Conservation (phyloP, 176 grass and related monocot species). For the Oryza glumipatula region DNA sequence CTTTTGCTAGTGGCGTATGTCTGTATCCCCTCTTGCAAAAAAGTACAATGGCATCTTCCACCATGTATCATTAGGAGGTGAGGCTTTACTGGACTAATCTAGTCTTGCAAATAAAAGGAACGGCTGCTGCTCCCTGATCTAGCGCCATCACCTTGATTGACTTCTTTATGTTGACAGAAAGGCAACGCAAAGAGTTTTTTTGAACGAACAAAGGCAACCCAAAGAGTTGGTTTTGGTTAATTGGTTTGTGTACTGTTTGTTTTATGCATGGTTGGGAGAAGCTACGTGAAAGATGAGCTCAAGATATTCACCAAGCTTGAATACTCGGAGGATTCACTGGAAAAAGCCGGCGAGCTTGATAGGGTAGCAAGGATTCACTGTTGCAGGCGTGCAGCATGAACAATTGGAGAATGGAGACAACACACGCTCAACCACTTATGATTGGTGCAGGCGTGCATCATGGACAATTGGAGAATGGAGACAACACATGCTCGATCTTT, state of each 20-base stretch:
- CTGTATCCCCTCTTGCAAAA: conserved; percentile 15
- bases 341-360: too few species aligned
- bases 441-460: too few species aligned
- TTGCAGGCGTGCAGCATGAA: too few species aligned
- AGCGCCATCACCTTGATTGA: neutral
- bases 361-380: too few species aligned
- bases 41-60: conserved; percentile 8
- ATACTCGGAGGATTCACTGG: too few species aligned
- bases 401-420: too few species aligned
- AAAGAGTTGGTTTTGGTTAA: neutral
- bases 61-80: conserved; percentile 39
- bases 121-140: neutral
- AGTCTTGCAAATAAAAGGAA: conserved; percentile 57
- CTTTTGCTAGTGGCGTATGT: too few species aligned
- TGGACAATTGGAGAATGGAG: too few species aligned
- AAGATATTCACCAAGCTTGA: neutral
- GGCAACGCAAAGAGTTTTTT: neutral
- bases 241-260: neutral
- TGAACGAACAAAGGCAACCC: too few species aligned
- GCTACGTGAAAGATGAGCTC: conserved; percentile 47
- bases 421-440: too few species aligned
- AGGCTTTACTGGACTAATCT: conserved; percentile 50
- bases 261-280: neutral
- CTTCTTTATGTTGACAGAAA: conserved; percentile 56
- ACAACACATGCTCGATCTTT: too few species aligned